These are phyloP conservation scores for Anastatica hierochuntica DNA, from an alignment of 345 rosid species.

Conservation along the genomic window DNA sequence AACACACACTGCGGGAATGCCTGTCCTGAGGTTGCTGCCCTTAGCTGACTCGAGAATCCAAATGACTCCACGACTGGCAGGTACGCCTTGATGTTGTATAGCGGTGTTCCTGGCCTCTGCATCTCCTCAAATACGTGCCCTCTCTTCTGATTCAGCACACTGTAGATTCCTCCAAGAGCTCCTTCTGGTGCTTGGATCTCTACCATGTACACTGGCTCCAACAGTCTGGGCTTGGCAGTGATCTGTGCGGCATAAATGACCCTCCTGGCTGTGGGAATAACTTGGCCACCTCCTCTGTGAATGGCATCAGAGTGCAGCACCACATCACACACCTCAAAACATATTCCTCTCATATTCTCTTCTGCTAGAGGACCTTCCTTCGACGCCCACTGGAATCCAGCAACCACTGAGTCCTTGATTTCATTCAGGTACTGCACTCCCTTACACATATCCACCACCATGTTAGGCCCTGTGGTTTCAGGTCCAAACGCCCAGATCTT, in stretches of 20 bases:
- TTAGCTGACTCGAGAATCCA: constrained; percentile 51
- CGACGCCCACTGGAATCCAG: constrained; percentile 92
- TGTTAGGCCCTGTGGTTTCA: constrained; percentile 76
- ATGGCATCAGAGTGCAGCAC: constrained; percentile 83
- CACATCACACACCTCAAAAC: constrained; percentile 78
- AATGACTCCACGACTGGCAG: constrained; percentile 69
- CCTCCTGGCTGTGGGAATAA: constrained; percentile 78
- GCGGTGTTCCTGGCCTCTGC: constrained; percentile 77
- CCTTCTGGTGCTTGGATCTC: constrained; percentile 85
- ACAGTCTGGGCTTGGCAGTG: constrained; percentile 76
- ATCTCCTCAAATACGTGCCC: constrained; percentile 80
- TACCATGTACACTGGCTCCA: constrained; percentile 73
- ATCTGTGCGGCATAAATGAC: constrained; percentile 73
- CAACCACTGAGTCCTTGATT: constrained; percentile 82
- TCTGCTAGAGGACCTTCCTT: constrained; percentile 69
- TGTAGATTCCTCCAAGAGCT: constrained; percentile 83
- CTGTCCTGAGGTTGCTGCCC: constrained; percentile 75
- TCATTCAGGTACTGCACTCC: constrained; percentile 85
- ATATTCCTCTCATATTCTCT: constrained; percentile 82
- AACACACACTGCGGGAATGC: constrained; percentile 80
- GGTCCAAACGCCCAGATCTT: constrained; percentile 89
- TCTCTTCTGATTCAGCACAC: constrained; percentile 75
- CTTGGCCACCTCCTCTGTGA: constrained; percentile 86
- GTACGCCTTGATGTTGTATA: constrained; percentile 77
- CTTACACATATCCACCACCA: constrained; percentile 87